These are phyloP conservation scores for Asterionellopsis glacialis DNA, from an alignment of 108 stramenopile species.

Conservation along the genomic window DNA sequence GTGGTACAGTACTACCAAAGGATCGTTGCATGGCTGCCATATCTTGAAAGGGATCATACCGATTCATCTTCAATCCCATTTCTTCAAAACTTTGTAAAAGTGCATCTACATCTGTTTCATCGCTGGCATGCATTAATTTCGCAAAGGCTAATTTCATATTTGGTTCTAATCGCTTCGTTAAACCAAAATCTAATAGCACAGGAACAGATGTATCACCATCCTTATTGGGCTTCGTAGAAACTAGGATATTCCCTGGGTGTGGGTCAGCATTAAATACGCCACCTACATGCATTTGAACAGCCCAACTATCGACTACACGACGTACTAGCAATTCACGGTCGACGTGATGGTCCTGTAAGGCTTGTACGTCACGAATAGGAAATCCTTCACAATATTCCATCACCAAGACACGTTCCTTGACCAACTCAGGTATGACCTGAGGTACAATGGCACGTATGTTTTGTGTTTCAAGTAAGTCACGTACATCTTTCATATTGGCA, in stretches of 20 bases:
- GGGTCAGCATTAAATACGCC: conserved; percentile 77
- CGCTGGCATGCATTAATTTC: conserved; percentile 14
- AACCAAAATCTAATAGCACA: conserved; percentile 50
- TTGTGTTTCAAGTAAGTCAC: conserved; percentile 5
- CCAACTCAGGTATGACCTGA: conserved; percentile 12
- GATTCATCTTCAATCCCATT: conserved; percentile 23
- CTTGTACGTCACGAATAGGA: conserved; percentile 24
- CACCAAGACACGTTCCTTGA: conserved; percentile 48
- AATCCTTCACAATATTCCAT: conserved; percentile 73
- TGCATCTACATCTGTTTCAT: conserved; percentile 20
- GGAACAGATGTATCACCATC: conserved; percentile 20
- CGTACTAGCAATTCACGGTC: conserved; percentile 37
- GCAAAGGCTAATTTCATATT: conserved; percentile 19
- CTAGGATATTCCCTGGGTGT: conserved; percentile 57
- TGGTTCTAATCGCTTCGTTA: conserved; percentile 30
- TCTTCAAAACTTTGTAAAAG: conserved; percentile 24
- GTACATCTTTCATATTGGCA: conserved; percentile 32
- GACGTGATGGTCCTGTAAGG: conserved; percentile 24
- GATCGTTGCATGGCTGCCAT: conserved; percentile 25
- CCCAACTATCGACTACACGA: conserved; percentile 56
- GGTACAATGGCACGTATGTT: conserved; percentile 34
- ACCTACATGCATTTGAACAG: conserved; percentile 51
- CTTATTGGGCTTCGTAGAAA: conserved; percentile 12
- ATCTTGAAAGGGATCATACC: conserved; percentile 20
- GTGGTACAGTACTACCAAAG: conserved; percentile 8